phyloP scores from a whole-genome alignment of 805 yeast genomes.

The Saturnispora saitoi region DNA sequence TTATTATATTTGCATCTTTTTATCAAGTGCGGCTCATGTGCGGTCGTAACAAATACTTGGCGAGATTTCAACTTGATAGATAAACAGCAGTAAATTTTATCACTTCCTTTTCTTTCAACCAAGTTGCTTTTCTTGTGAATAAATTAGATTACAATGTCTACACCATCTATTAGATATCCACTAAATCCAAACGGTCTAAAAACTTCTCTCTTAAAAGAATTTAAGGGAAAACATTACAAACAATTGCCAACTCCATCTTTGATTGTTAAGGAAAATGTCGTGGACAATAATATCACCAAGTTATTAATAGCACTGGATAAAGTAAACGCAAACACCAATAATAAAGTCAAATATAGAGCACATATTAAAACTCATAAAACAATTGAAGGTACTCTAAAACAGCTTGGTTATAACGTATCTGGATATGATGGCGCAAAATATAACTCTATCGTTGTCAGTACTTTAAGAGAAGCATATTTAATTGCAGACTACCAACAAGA shows the following conservation, averaged over 20 bases:
- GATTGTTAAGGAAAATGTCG: conserved; percentile 32
- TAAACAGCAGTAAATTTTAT: neutral
- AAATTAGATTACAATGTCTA: neutral
- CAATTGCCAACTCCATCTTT: conserved; percentile 50
- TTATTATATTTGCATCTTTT: neutral
- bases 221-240: conserved; percentile 33
- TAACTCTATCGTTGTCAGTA: conserved; percentile 51
- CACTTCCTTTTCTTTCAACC: too few relatives aligned
- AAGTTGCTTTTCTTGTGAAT: neutral
- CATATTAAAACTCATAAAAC: conserved; percentile 72
- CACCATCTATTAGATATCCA: conserved; percentile 9
- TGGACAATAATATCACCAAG: conserved; percentile 8
- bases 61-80: neutral
- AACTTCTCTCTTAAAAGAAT: conserved; percentile 12
- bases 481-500: conserved; percentile 12
- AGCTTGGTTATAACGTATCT: conserved; percentile 38
- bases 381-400: conserved; percentile 46
- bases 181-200: conserved; percentile 9
- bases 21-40: neutral
- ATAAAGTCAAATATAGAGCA: conserved; percentile 43
- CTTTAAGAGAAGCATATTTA: conserved; percentile 57
- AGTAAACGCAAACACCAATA: neutral
- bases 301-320: conserved; percentile 2
- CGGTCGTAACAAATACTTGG: neutral
- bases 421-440: conserved; percentile 30